Evolutionary conservation across 2,329 filamentous ascomycete species (phyloP), one percentile per base, ranked within the genome.

Genomic region (Blastomyces silverae): DNA sequence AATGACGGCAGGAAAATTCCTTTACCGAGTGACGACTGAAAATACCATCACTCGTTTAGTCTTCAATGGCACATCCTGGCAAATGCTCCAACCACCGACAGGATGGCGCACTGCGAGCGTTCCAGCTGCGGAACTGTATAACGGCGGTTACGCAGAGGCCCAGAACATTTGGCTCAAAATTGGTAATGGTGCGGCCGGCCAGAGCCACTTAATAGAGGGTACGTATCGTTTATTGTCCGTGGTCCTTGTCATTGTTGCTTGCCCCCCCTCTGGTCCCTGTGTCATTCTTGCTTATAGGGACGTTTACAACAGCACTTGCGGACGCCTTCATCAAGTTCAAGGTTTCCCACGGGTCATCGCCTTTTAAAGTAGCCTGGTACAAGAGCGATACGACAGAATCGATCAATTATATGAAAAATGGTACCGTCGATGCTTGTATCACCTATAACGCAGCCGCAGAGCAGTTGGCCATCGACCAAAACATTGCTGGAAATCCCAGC

Each of bases 361-460:
- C 74, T 0, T 81, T 82, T 70, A 70, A 72, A 13, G 75, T 82
- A 6, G 79, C 74, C 25, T 82, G 80, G 79, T 76, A 79, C 62
- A 75, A 77, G 55, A 78, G 77, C 46, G 80, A 82, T 65, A 82
- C 80, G 0, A 80, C 78, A 0, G 76, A 78, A 63, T 78, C 75
- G 25, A 81, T 82, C 67, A 74, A 79, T 63, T 77, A 79, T 63
- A 75, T 82, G 25, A 71, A 77, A 61, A 69, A 70, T 1, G 75
- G 76, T 20, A 72, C 72, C 31, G 71, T 77, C 31, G 79, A 82
- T 61, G 71, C 81, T 0, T 79, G 76, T 3, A 82, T 82, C 62
- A 81, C 80, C 0, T 82, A 82, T 71, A 75, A 74, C 50, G 70
- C 73, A 5, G 70, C 72, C 1, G 79, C 80, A 0, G 80, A 82